phyloP scores from a whole-genome alignment of 805 yeast species.

The Sugiyamaella chiloensis region DNA sequence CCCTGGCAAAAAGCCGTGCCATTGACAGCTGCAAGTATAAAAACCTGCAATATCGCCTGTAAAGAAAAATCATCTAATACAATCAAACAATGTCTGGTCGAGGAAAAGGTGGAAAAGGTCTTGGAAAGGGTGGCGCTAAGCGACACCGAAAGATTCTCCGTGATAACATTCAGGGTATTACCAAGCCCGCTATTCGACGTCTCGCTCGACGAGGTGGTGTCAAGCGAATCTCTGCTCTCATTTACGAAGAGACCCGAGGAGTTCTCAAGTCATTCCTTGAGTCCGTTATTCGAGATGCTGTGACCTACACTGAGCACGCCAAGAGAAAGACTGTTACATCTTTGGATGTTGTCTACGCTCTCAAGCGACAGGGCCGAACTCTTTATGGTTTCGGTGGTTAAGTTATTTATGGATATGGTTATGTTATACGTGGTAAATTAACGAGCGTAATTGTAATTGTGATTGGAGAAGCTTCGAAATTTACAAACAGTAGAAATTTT shows the following conservation, averaged over 20 bases:
- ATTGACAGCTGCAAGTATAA: too few relatives aligned
- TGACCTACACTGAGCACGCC: slow-evolving; percentile 99
- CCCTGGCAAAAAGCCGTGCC: too few relatives aligned
- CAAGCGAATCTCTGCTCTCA: slow-evolving; percentile 98
- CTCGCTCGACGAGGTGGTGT: slow-evolving; percentile 99
- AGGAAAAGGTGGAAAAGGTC: slow-evolving; percentile 99
- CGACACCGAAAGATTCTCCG: slow-evolving; percentile 99
- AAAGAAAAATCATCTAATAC: too few relatives aligned
- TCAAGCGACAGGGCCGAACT: slow-evolving; percentile 99
- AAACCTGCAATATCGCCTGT: too few relatives aligned
- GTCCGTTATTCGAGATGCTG: slow-evolving; percentile 98
- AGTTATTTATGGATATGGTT: slow-evolving; percentile 27
- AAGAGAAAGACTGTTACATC: slow-evolving; percentile 99
- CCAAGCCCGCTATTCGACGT: slow-evolving; percentile 99
- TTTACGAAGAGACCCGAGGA: slow-evolving; percentile 98
- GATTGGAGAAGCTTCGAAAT: too few relatives aligned
- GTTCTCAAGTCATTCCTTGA: slow-evolving; percentile 94
- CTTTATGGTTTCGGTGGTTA: slow-evolving; percentile 99
- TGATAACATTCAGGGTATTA: slow-evolving; percentile 99
- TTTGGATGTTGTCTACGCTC: slow-evolving; percentile 96
- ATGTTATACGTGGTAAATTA: neutral
- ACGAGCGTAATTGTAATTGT: too few relatives aligned
- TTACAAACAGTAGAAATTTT: too few relatives aligned
- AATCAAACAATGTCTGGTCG: slow-evolving; percentile 46
- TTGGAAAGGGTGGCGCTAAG: slow-evolving; percentile 99